Evolutionary conservation across 1,284 basidiomycete species (phyloP).

Genomic region (Trametes pubescens): DNA sequence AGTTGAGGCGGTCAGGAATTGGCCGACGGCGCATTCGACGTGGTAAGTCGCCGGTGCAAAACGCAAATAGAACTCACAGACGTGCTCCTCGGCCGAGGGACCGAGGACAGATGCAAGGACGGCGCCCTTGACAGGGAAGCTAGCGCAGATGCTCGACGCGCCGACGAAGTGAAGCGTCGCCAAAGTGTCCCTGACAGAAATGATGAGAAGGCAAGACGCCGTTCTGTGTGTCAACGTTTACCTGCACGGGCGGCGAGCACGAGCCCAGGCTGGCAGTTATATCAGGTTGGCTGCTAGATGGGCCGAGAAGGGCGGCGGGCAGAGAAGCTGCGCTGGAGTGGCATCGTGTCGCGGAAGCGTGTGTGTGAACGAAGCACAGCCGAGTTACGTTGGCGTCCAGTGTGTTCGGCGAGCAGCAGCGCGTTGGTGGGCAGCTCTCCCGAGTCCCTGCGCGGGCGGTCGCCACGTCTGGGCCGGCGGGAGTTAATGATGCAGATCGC

Average conservation of each 20-base stretch:
- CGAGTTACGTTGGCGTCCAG: conserved; percentile 5
- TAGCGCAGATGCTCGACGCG: not conserved
- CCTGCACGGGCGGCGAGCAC: not conserved
- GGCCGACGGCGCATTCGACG: too few species aligned
- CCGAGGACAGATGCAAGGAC: too few species aligned
- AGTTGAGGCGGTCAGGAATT: too few species aligned
- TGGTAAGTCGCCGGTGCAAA: too few species aligned
- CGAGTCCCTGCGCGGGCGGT: not conserved
- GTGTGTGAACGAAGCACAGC: conserved; percentile 1
- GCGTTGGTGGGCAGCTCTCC: not conserved
- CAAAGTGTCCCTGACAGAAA: not conserved
- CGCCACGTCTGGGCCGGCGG: too few species aligned
- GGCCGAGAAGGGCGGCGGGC: not conserved
- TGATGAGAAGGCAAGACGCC: not conserved
- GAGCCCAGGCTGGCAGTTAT: not conserved
- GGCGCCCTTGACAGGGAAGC: not conserved
- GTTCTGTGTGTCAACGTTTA: not conserved
- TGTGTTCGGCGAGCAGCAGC: not conserved
- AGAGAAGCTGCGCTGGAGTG: not conserved
- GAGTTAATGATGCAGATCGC: too few species aligned
- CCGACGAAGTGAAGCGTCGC: not conserved
- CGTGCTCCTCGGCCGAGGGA: too few species aligned
- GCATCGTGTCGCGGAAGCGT: not conserved
- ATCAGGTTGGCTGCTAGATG: not conserved
- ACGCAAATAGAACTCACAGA: too few species aligned